Base-by-base conservation (phyloP, 106 monocot genomes). In the Dendrobium huoshanense region DNA sequence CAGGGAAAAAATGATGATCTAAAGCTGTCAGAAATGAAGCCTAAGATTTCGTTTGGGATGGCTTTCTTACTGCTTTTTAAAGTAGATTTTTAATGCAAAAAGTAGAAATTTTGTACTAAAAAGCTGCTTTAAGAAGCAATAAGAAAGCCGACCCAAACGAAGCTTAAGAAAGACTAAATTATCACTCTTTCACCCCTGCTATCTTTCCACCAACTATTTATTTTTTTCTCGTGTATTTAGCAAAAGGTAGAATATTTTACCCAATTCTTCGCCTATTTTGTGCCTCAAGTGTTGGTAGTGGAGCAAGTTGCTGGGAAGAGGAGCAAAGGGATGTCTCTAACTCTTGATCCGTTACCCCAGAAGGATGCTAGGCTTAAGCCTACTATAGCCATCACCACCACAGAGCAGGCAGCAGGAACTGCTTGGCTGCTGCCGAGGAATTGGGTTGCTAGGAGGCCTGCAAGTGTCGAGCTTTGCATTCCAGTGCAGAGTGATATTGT, bases 391-490 rank as follows among this genome's bases (percentile, higher is more conserved):
- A 99, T 99, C 55, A 85, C 83, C 0, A 99, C 99, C 41, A 99
- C 99, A 15, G 95, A 99, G 76, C 95, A 95, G 55, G 99, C 95
- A 29, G 99, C 91, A 25, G 99, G 99, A 43, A 99, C 99, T 42
- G 99, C 99, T 20, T 99, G 99, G 83, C 85, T 95, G 73, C 84
- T 86, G 55, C 99, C 99, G 0, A 99, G 86, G 79, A 99, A 99
- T 70, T 95, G 99, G 61, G 95, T 88, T 18, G 99, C 99, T 4
- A 99, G 99, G 9, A 99, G 91, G 18, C 99, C 99, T 18, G 99
- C 99, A 4, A 99, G 87, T 37, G 99, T 99, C 25, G 99, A 99
- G 79, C 99, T 99, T 82, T 99, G 99, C 99, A 99, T 99, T 19
- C 99, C 95, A 3, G 99, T 99, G 78, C 99, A 99, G 16, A 99